Evolutionary conservation across 768 basidiomycete species (phyloP), one percentile per base, ranked within the genome.

Genomic region (Lenzites betulinus): DNA sequence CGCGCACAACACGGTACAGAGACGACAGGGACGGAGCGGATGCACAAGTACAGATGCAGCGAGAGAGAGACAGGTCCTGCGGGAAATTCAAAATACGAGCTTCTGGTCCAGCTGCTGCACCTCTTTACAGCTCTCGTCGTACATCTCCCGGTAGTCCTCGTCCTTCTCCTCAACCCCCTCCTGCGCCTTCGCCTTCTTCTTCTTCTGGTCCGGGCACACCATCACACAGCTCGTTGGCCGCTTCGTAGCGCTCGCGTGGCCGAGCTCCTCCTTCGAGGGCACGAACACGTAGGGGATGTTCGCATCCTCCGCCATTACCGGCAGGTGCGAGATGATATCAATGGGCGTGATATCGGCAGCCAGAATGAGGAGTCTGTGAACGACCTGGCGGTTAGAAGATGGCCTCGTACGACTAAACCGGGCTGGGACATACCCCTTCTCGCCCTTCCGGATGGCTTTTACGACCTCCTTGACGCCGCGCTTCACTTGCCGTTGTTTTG

Each of bases 401-500:
- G 23, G 13, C 12, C 3, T 18, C 6, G 3, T 39, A 48, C 35
- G 47, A 35, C 48, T 47, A 41, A 43, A 44, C 18, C 22, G 7
- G 9, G 23, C 8, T 22, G 12, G 7, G 44, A 78, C 88, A 61
- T 68, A 89, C 93, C 97, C 97, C 80, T 92, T 94, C 74, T 98
- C 96, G 59, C 95, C 95, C 73, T 99, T 99, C 54, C 95, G 84
- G 42, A 99, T 90, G 3, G 93, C 93, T 75, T 99, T 99, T 44
- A 97, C 94, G 35, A 99, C 93, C 75, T 99, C 97, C 76, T 98
- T 98, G 49, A 99, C 96, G 41, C 97, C 97, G 46, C 97, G 86
- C 79, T 97, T 98, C 33, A 98, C 89, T 74, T 97, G 95, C 60
- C 96, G 86, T 41, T 87, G 87, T 74, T 96, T 97, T 25, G 95